Evolutionary conservation across 768 basidiomycete genomes (phyloP).

Genomic region (Rhizopogon vesiculosus): DNA sequence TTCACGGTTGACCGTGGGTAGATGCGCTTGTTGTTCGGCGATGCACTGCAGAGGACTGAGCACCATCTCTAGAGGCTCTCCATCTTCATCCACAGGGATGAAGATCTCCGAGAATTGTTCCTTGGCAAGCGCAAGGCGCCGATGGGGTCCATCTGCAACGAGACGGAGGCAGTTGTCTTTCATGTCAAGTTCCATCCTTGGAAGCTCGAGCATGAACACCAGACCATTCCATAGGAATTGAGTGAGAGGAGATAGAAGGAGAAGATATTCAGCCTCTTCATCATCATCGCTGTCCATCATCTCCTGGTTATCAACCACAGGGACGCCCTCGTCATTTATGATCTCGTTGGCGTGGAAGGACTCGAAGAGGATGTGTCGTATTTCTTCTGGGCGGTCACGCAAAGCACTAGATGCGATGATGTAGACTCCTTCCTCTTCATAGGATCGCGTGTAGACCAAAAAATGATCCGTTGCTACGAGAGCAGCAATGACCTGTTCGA

Average conservation of each 20-base stretch:
- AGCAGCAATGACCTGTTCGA: conserved; percentile 75
- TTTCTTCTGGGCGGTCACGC: conserved; percentile 68
- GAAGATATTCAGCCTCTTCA: conserved; percentile 65
- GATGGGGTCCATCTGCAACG: conserved; percentile 84
- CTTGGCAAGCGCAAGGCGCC: conserved; percentile 72
- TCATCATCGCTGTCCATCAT: conserved; percentile 48
- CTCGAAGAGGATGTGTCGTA: conserved; percentile 76
- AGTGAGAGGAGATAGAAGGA: conserved; percentile 79
- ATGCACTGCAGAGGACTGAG: conserved; percentile 45
- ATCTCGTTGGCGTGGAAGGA: conserved; percentile 78
- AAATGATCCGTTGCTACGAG: conserved; percentile 86
- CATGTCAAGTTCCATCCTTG: conserved; percentile 74
- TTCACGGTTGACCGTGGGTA: conserved; percentile 86
- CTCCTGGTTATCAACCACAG: conserved; percentile 34
- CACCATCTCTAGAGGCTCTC: conserved; percentile 40
- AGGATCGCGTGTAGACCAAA: conserved; percentile 84
- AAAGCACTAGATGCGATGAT: conserved; percentile 79
- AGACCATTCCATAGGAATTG: conserved; percentile 92
- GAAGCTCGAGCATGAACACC: conserved; percentile 73
- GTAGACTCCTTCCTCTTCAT: conserved; percentile 90
- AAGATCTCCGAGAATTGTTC: conserved; percentile 69
- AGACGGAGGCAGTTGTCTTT: conserved; percentile 89
- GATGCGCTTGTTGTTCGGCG: conserved; percentile 83
- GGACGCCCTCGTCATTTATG: conserved; percentile 49
- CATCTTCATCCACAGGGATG: conserved; percentile 58